A percentile compares a stretch with the other conserved stretches of the same genome.
Evolutionary conservation across 139 green algal species (phyloP).

Genomic region (Volvox africanus): DNA sequence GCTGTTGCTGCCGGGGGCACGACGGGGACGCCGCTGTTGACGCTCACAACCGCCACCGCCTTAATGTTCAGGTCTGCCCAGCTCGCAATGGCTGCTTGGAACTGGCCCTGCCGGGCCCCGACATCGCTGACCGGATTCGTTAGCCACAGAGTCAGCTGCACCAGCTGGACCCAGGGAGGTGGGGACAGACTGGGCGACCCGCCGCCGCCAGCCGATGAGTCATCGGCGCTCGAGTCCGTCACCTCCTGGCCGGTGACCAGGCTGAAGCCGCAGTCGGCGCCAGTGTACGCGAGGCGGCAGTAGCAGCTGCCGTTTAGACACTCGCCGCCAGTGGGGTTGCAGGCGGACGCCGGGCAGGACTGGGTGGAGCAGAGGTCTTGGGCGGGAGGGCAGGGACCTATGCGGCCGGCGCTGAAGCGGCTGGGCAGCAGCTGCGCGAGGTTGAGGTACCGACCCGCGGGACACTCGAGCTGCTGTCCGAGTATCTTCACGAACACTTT

Average conservation of each 20-base stretch:
- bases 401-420: conserved; percentile 50
- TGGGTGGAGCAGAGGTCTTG: conserved; percentile 40
- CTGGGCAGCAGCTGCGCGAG: conserved; percentile 42
- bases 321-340: conserved; percentile 45
- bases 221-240: background rate
- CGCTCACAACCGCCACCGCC: background rate
- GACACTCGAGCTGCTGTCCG: conserved; percentile 48
- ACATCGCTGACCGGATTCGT: background rate
- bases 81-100: background rate
- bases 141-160: conserved; percentile 5
- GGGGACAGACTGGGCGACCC: background rate
- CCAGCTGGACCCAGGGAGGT: conserved; percentile 21
- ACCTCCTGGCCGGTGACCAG: conserved; percentile 31
- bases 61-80: background rate
- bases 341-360: conserved; percentile 31
- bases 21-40: no score
- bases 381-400: conserved; percentile 61
- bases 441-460: conserved; percentile 39
- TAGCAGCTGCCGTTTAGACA: conserved; percentile 55
- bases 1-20: no score
- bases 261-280: conserved; percentile 5
- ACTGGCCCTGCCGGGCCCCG: background rate
- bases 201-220: background rate
- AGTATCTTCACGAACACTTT: conserved; percentile 50
- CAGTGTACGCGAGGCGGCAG: conserved; percentile 55